phyloP scores from a whole-genome alignment of 176 grass and related monocot genomes.

The Aegilops longissima region DNA sequence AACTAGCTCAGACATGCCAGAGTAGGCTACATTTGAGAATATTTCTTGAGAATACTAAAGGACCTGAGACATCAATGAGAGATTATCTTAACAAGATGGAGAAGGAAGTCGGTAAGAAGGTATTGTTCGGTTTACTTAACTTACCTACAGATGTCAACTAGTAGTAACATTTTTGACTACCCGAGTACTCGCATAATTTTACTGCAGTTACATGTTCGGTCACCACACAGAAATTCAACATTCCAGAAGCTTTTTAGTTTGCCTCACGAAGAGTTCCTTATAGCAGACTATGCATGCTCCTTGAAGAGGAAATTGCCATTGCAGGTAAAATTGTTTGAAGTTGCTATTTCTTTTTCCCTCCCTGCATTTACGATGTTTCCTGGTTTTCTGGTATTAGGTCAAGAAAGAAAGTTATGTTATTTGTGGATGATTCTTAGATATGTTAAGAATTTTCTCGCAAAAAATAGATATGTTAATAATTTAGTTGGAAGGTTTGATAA shows the following conservation, averaged over 20 bases:
- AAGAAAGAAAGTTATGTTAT: neutral
- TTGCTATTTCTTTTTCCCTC: neutral
- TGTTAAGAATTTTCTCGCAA: neutral
- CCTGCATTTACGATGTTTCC: neutral
- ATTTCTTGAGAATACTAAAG: conserved; percentile 81
- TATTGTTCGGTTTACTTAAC: conserved; percentile 26
- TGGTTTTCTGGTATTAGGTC: neutral
- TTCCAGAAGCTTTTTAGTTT: conserved; percentile 84
- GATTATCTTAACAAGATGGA: conserved; percentile 85
- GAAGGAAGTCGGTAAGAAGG: conserved; percentile 94
- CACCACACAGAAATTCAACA: conserved; percentile 71
- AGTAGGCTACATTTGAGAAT: conserved; percentile 77
- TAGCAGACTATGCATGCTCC: conserved; percentile 84
- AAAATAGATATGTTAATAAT: neutral
- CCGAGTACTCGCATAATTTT: neutral
- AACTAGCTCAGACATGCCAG: conserved; percentile 62
- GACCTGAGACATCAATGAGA: conserved; percentile 55
- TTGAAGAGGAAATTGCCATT: conserved; percentile 72
- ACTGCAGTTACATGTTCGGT: conserved; percentile 64
- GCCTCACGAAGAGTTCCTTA: conserved; percentile 84
- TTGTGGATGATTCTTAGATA: neutral
- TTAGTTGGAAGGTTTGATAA: neutral
- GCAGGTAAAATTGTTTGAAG: conserved; percentile 36
- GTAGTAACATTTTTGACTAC: conserved; percentile 18
- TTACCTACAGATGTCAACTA: neutral